Conservation (phyloP, 2,329 filamentous ascomycete genomes). For the Plectosphaerella sp. region DNA sequence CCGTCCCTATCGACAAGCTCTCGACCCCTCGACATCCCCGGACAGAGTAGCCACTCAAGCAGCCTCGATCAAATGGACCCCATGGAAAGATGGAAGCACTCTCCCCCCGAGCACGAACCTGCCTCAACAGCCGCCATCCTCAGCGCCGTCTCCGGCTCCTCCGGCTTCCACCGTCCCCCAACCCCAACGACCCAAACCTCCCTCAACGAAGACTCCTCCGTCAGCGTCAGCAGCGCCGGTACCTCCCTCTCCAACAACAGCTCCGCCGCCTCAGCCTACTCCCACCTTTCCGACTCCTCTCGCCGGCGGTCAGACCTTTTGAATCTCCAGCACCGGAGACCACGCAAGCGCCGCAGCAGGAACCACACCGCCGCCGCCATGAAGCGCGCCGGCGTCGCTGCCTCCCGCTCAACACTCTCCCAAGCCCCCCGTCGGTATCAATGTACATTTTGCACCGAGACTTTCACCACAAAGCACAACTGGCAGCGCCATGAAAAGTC, state of each 20-base stretch:
- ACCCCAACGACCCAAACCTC: neutral
- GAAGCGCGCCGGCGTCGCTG: too few species aligned
- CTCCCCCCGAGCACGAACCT: slow-evolving; percentile 17
- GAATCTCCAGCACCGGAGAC: neutral
- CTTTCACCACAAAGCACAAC: slow-evolving; percentile 38
- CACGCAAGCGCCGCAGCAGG: neutral
- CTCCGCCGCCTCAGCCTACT: slow-evolving; percentile 10
- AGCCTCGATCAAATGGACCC: slow-evolving; percentile 8
- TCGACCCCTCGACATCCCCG: slow-evolving; percentile 1
- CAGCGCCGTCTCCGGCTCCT: slow-evolving; percentile 13
- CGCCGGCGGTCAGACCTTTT: slow-evolving; percentile 15
- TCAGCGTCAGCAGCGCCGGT: slow-evolving; percentile 14
- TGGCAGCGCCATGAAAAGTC: slow-evolving; percentile 47
- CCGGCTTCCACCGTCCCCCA: neutral
- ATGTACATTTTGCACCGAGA: slow-evolving; percentile 42
- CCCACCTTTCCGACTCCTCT: slow-evolving; percentile 3
- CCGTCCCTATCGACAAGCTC: slow-evolving; percentile 13
- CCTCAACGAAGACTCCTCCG: slow-evolving; percentile 9
- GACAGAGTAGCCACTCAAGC: slow-evolving; percentile 21
- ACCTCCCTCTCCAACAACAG: slow-evolving; percentile 11
- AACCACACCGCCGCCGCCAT: neutral
- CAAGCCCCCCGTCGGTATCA: slow-evolving; percentile 21
- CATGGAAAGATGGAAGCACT: slow-evolving; percentile 11
- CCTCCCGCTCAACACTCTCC: neutral
- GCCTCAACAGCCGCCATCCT: slow-evolving; percentile 15